A percentile compares a stretch with the other conserved stretches of the same genome.
These are phyloP conservation scores for Saccharomyces paradoxus DNA, from an alignment of 805 yeast genomes.

Conservation along the genomic window DNA sequence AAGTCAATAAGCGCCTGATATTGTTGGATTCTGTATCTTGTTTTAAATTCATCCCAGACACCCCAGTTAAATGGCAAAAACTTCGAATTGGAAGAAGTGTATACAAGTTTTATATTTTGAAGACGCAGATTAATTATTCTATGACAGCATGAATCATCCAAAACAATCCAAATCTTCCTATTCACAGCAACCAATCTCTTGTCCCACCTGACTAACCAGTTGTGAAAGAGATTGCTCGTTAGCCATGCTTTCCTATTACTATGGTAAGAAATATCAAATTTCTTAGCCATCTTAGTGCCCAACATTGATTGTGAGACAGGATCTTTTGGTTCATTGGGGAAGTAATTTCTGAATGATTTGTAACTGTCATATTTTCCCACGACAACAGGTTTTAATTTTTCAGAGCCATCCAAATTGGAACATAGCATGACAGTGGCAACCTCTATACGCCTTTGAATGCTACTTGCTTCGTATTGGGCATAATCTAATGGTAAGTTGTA, in stretches of 20 bases:
- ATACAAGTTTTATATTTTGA: slow-evolving; percentile 34
- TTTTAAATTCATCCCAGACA: slow-evolving; percentile 51
- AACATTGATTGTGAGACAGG: slow-evolving; percentile 22
- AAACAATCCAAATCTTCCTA: slow-evolving; percentile 45
- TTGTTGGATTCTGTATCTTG: slow-evolving; percentile 50
- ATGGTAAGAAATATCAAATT: slow-evolving; percentile 46
- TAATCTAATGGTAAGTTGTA: slow-evolving; percentile 55
- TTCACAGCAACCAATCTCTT: slow-evolving; percentile 43
- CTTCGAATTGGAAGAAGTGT: slow-evolving; percentile 33
- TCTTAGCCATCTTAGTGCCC: slow-evolving; percentile 40
- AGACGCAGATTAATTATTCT: slow-evolving; percentile 47
- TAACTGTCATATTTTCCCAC: slow-evolving; percentile 51
- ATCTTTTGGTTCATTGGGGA: slow-evolving; percentile 27
- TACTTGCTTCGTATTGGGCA: slow-evolving; percentile 37
- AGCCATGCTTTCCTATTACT: slow-evolving; percentile 57
- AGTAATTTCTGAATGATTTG: slow-evolving; percentile 33
- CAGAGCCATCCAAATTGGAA: slow-evolving; percentile 54
- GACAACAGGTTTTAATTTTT: slow-evolving; percentile 51
- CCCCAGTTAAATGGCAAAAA: slow-evolving; percentile 61
- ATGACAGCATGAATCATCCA: slow-evolving; percentile 59
- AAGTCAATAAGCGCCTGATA: slow-evolving; percentile 34
- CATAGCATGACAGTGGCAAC: slow-evolving; percentile 53
- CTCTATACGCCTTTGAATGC: slow-evolving; percentile 31
- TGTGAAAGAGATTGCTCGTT: slow-evolving; percentile 54
- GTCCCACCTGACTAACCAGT: slow-evolving; percentile 52